These are phyloP conservation scores for Paramecium caudatum DNA, from an alignment of 73 alveolate genomes.

Conservation along the genomic window DNA sequence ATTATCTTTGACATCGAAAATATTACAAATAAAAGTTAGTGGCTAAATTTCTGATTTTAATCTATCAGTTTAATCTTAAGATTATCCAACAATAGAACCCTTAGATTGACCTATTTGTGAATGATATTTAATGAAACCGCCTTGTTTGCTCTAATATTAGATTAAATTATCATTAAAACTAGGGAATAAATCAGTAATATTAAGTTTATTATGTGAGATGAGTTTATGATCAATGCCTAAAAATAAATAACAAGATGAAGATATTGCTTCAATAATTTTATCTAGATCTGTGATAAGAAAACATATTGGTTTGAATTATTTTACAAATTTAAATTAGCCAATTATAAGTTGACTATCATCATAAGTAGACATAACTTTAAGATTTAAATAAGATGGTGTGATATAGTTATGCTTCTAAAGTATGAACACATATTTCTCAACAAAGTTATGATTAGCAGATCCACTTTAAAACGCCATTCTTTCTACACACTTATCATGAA, in stretches of 20 bases:
- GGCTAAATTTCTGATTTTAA: neutral
- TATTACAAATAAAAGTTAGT: neutral
- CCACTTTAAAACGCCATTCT: neutral
- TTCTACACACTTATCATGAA: conserved; percentile 58
- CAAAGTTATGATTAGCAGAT: neutral
- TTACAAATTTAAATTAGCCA: conserved; percentile 35
- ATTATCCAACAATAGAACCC: neutral
- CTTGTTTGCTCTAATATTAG: neutral
- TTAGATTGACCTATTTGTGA: neutral
- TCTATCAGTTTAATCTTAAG: conserved; percentile 23
- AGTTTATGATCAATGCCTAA: conserved; percentile 35
- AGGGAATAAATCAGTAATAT: conserved; percentile 24
- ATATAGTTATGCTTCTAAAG: conserved; percentile 51
- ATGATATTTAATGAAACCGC: neutral
- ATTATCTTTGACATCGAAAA: neutral
- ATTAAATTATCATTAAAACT: neutral
- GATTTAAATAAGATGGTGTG: conserved; percentile 23
- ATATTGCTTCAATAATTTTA: conserved; percentile 6
- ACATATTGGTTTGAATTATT: conserved; percentile 16
- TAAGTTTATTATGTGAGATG: neutral
- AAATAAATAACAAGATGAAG: neutral
- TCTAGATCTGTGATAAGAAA: neutral
- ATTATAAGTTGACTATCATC: conserved; percentile 12
- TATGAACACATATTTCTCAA: conserved; percentile 55
- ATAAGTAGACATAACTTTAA: conserved; percentile 35